These are phyloP conservation scores for Alternaria triticina DNA, from an alignment of 2,329 filamentous ascomycete genomes.

Conservation along the genomic window DNA sequence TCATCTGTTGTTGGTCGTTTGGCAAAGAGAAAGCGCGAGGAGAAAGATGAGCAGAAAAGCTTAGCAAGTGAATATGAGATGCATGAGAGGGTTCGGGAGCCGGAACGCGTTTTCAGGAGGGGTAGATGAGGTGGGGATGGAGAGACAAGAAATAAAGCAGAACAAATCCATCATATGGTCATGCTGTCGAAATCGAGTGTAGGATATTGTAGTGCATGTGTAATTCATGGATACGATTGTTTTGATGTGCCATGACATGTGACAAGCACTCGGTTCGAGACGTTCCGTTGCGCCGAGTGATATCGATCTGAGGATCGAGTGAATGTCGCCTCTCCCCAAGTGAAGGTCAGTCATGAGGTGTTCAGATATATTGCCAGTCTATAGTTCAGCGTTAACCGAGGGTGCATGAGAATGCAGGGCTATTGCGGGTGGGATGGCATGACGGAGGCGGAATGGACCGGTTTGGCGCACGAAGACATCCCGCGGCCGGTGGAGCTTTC, in stretches of 20 bases:
- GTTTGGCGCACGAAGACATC: constrained; percentile 11
- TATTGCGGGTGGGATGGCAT: neutral
- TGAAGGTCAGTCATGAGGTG: neutral
- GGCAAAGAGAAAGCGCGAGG: neutral
- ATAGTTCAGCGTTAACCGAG: neutral
- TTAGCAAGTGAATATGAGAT: neutral
- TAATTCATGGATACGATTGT: no score
- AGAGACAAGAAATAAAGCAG: neutral
- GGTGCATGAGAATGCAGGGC: neutral
- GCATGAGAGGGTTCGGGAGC: neutral
- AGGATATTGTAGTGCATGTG: no score
- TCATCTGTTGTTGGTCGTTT: neutral
- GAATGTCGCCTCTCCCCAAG: no score
- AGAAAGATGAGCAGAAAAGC: neutral
- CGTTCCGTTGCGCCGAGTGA: neutral
- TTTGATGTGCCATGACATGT: neutral
- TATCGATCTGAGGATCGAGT: no score
- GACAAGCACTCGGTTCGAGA: neutral
- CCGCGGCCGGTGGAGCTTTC: constrained; percentile 35
- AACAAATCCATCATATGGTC: no score
- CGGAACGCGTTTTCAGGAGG: neutral
- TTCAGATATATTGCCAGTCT: neutral
- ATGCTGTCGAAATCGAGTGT: no score
- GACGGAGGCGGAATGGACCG: constrained; percentile 6
- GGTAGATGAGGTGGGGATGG: neutral